Evolutionary conservation across 306 rosid species (phyloP), one percentile per base, ranked within the genome.

Genomic region (Quercus alba): DNA sequence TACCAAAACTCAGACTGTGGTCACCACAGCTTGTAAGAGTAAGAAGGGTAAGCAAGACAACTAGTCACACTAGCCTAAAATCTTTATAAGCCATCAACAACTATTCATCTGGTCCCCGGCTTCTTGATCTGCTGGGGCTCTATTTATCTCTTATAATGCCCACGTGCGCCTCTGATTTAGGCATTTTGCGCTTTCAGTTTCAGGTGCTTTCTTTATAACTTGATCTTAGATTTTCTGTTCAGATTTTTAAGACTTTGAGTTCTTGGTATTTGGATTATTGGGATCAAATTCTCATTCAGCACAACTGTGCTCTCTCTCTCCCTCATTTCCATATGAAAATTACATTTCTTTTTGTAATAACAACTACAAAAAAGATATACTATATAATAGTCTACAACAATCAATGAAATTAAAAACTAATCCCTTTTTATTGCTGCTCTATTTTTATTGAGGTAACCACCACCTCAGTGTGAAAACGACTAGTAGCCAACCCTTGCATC

Each of bases 401-500:
- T 88, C 81, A 75, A 77, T 8, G 75, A 69, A 76, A 75, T 38
- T 51, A 77, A 79, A 68, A 85, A n/a, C 3, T 18, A 81, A 86
- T 72, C 85, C 87, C 61, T 89, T 81, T 82, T 87, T 85, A 87
- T 85, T 84, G 86, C 86, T 83, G 73, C 78, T 84, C 78, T 75
- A 82, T 77, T 82, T 84, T 78, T 81, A 81, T 89, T 82, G 70
- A 87, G 81, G 85, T 84, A 92, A 90, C 89, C 86, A 83, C 94
- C 92, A 86, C 87, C 91, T 83, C 84, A 81, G 85, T 87, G 64
- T 89, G 99, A 93, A 91, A 95, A 85, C 81, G 98, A 95, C 94
- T 62, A 77, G 85, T 77, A 84, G 92, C 98, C 98, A 89, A 90
- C 94, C 94, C 75, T 75, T 57, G 58, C 83, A 82, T 86, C 80